Evolutionary conservation across 1,284 basidiomycete species (phyloP).

Genomic region (Singerocomus inundabilis): DNA sequence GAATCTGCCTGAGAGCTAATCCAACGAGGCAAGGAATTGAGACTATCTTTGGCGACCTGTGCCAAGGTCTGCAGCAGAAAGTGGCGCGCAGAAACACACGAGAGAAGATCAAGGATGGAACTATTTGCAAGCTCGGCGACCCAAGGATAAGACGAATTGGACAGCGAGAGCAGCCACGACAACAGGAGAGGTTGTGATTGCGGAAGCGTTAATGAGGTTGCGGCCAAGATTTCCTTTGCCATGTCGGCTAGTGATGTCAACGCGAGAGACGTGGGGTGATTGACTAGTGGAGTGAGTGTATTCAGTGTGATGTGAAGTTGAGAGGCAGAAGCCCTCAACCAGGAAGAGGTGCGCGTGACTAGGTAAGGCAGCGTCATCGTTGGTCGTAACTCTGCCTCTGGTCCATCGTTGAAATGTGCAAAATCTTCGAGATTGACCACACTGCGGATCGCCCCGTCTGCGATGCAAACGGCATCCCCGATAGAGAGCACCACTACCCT

Average conservation of each 20-base stretch:
- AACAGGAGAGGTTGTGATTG: slow-evolving; percentile 65
- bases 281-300: slow-evolving; percentile 55
- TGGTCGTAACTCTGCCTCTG: slow-evolving; percentile 12
- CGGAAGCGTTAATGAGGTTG: slow-evolving; percentile 60
- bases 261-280: slow-evolving; percentile 65
- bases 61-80: slow-evolving; percentile 52
- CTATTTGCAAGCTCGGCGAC: slow-evolving; percentile 38
- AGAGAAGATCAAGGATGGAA: slow-evolving; percentile 50
- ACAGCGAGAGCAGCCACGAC: slow-evolving; percentile 57
- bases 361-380: slow-evolving; percentile 36
- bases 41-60: slow-evolving; percentile 57
- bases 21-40: slow-evolving; percentile 74
- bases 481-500: slow-evolving; percentile 55
- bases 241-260: slow-evolving; percentile 56
- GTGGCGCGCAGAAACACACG: slow-evolving; percentile 40
- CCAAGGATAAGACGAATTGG: slow-evolving; percentile 29
- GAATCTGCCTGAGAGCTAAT: slow-evolving; percentile 68
- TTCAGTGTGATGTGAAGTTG: slow-evolving; percentile 71
- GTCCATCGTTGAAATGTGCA: slow-evolving; percentile 32
- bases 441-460: slow-evolving; percentile 54
- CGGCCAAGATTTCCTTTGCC: slow-evolving; percentile 50
- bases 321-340: slow-evolving; percentile 62
- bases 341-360: slow-evolving; percentile 53
- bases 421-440: slow-evolving; percentile 65
- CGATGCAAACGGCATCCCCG: slow-evolving; percentile 63